Evolutionary conservation across 1,284 basidiomycete genomes (phyloP).

Genomic region (Hypsizygus ulmarius): DNA sequence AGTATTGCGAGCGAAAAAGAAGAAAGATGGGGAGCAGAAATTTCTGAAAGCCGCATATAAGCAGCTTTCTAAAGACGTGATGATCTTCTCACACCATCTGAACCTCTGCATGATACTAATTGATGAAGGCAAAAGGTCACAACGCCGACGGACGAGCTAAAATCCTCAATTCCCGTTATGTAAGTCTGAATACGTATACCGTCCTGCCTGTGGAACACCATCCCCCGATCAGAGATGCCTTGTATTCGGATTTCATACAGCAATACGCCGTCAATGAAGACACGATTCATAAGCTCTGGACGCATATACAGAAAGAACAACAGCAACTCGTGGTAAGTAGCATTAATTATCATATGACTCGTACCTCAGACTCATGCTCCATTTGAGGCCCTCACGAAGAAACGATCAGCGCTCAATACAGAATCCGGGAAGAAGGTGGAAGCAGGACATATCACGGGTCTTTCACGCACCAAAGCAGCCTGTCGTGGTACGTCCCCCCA

Average conservation of each 20-base stretch:
- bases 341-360: neutral
- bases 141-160: constrained; percentile 15
- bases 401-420: constrained; percentile 10
- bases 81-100: neutral
- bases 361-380: neutral
- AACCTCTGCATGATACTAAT: neutral
- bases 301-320: constrained; percentile 21
- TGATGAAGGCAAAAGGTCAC: constrained; percentile 9
- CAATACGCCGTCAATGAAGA: constrained; percentile 26
- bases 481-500: constrained; percentile 17
- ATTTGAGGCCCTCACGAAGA: constrained; percentile 10
- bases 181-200: constrained; percentile 5
- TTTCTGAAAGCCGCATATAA: constrained; percentile 22
- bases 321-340: constrained; percentile 20
- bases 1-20: constrained; percentile 22
- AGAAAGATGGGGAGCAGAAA: constrained; percentile 21
- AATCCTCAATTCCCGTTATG: constrained; percentile 7
- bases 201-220: neutral
- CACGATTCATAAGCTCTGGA: constrained; percentile 23
- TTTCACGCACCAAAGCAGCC: constrained; percentile 18
- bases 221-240: constrained; percentile 17
- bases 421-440: constrained; percentile 16
- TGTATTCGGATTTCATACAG: constrained; percentile 22
- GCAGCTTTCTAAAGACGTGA: constrained; percentile 22
- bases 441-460: constrained; percentile 17